phyloP scores from a whole-genome alignment of 441 rosid species.

The Erodium moschatum region DNA sequence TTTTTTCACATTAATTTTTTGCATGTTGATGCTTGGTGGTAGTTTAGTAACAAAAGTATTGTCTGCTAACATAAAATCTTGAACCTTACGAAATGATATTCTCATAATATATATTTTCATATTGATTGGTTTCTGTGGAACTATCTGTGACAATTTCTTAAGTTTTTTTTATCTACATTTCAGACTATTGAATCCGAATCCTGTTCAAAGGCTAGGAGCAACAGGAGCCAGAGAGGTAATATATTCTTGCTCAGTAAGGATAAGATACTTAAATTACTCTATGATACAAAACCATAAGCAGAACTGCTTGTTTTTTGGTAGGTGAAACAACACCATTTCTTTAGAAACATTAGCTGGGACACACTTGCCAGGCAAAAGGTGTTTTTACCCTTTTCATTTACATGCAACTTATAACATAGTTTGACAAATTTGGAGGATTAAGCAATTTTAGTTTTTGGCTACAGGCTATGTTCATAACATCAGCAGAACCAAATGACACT shows the following conservation, averaged over 20 bases:
- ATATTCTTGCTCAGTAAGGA: conserved; percentile 14
- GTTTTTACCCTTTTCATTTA: conserved; percentile 1
- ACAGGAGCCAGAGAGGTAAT: conserved; percentile 88
- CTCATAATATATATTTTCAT: not conserved
- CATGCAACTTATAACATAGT: not conserved
- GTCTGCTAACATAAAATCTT: not conserved
- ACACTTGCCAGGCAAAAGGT: conserved; percentile 97
- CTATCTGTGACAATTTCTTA: conserved; percentile 3
- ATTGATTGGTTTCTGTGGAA: not conserved
- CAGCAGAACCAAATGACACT: conserved; percentile 72
- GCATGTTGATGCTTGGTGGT: not conserved
- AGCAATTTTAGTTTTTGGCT: conserved; percentile 14
- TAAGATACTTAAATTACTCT: conserved; percentile 9
- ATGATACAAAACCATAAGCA: conserved; percentile 21
- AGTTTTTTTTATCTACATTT: conserved; percentile 11
- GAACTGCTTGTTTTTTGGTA: conserved; percentile 24
- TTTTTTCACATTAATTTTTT: not conserved
- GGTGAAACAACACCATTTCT: conserved; percentile 84
- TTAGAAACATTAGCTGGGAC: conserved; percentile 85
- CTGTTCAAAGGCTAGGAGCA: conserved; percentile 86
- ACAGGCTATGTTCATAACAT: conserved; percentile 95
- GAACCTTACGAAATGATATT: not conserved
- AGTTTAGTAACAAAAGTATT: not conserved
- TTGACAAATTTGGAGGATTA: conserved; percentile 16
- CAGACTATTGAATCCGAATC: conserved; percentile 79